Evolutionary conservation across 495 filamentous ascomycete genomes (phyloP), one percentile per base, ranked within the genome.

Genomic region (Cercophora scortea): DNA sequence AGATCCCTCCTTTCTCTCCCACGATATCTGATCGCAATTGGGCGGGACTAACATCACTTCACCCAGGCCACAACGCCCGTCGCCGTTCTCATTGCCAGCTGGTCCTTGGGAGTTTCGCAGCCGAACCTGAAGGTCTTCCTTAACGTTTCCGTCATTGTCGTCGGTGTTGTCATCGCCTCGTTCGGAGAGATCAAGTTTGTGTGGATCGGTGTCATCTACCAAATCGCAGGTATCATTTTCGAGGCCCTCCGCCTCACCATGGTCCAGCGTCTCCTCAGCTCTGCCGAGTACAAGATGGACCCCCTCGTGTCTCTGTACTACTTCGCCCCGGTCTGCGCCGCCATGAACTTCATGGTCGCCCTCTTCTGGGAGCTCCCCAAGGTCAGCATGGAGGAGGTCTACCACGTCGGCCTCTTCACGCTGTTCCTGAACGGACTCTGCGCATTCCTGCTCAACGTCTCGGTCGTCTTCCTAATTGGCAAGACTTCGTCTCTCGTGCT

Each of bases 281-380:
- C 86, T 10, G 77, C 87, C 47, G 90, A 95, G 74, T 95, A 83
- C 81, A 95, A 95, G 84, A 96, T 96, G 90, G 90, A 96, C 68
- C 90, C 90, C 47, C 79, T 95, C 39, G 90, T 96, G 36, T 95
- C 91, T 8, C 80, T 96, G 10, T 96, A 95, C 81, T 95, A 96
- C 78, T 96, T 92, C 60, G 90, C 91, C 9, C 90, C 90, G 7
- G 84, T 92, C 58, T 96, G 90, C 73, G 89, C 90, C 49, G 76
- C 82, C 59, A 94, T 95, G 86, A 96, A 95, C 74, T 80, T 82
- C 61, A 53, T 81, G 16, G 85, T 90, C 40, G 87, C 85, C 52
- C 76, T 96, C 42, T 76, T 90, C 66, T 80, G 88, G 63, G 90
- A 96, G 66, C 57, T 89, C 4, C 87, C 88, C 50, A 76, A 72